These are phyloP conservation scores for Comarum palustre DNA, from an alignment of 306 rosid species.

Conservation along the genomic window DNA sequence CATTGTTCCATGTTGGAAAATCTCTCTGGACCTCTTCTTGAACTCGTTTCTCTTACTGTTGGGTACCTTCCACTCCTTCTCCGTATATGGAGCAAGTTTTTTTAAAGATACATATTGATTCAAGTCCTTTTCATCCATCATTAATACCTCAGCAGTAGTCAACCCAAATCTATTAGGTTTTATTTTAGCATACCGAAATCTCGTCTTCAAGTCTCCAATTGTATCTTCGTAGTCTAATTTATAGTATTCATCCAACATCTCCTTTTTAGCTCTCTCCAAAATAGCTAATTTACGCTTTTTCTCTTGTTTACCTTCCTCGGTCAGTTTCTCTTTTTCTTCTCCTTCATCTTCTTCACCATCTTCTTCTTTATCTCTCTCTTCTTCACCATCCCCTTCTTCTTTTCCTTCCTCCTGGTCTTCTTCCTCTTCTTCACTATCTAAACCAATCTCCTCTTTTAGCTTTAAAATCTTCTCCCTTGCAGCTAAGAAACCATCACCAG, in stretches of 20 bases:
- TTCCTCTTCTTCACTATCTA: constrained; percentile 22
- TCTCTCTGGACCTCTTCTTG: constrained; percentile 61
- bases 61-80: constrained; percentile 75
- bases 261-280: constrained; percentile 74
- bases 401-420: constrained; percentile 13
- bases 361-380: constrained; percentile 22
- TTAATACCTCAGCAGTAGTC: constrained; percentile 46
- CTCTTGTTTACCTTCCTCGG: constrained; percentile 52
- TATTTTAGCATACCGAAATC: constrained; percentile 86
- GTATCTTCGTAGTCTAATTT: constrained; percentile 84
- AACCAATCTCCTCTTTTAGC: constrained; percentile 40
- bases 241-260: constrained; percentile 89
- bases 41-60: constrained; percentile 50
- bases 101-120: constrained; percentile 74
- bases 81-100: constrained; percentile 77
- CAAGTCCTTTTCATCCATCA: constrained; percentile 74
- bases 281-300: constrained; percentile 71
- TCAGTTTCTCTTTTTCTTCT: constrained; percentile 27
- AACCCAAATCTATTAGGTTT: constrained; percentile 66
- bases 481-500: constrained; percentile 62
- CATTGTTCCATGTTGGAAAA: constrained; percentile 32
- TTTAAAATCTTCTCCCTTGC: constrained; percentile 56
- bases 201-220: constrained; percentile 81
- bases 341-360: constrained; percentile 24
- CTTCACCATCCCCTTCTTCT: constrained; percentile 31